Conservation (phyloP, 345 rosid genomes). For the Eucalyptus sp. region DNA sequence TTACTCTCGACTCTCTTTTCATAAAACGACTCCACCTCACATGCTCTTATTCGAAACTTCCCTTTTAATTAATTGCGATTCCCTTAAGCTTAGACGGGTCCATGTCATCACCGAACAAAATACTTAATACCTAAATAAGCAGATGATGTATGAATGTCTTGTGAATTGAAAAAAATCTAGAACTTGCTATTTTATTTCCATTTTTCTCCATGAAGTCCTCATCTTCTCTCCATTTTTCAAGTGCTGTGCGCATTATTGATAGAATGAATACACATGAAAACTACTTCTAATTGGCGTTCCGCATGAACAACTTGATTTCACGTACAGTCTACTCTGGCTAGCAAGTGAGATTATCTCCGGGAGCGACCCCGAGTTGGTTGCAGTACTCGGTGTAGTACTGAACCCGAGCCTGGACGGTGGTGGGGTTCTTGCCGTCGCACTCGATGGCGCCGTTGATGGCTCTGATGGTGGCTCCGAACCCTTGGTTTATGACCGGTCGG, state of each 20-base stretch:
- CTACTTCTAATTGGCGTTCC: neutral
- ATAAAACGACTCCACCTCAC: neutral
- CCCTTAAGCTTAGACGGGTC: neutral
- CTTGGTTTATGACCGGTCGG: conserved; percentile 35
- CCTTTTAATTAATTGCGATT: neutral
- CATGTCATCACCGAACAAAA: neutral
- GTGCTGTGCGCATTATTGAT: neutral
- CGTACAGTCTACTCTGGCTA: neutral
- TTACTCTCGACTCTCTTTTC: too few relatives aligned
- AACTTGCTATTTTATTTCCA: neutral
- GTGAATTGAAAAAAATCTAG: neutral
- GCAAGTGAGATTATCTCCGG: conserved; percentile 47
- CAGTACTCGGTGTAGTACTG: conserved; percentile 41
- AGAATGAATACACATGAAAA: fast-evolving
- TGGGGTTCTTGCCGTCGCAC: conserved; percentile 33
- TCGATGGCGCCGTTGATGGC: conserved; percentile 51
- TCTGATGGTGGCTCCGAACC: conserved; percentile 59
- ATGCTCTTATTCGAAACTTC: neutral
- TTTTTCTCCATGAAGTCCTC: neutral
- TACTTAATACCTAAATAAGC: neutral
- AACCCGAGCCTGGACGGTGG: conserved; percentile 26
- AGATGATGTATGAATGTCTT: neutral
- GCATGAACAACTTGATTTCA: neutral
- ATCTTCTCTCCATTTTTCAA: neutral
- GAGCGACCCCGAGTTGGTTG: conserved; percentile 32